Evolutionary conservation across 495 filamentous ascomycete genomes (phyloP), one percentile per base, ranked within the genome.

Genomic region (Corynascus novoguineensis): DNA sequence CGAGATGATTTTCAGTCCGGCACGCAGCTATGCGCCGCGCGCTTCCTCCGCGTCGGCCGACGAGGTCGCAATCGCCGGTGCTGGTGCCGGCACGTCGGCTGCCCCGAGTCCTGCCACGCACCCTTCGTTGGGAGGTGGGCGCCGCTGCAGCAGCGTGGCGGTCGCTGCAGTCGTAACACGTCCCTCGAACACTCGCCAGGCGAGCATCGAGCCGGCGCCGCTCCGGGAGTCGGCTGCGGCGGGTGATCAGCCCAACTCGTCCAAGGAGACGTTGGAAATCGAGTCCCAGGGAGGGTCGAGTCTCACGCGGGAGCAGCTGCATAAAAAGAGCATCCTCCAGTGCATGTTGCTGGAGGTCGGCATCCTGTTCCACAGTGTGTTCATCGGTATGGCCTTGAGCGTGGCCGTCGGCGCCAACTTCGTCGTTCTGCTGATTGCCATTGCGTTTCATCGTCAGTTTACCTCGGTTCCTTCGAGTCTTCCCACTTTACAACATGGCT

Each of bases 301-400:
- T 8, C 64, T 66, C 15, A 68, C 69, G 6, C 60, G 65, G 14
- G 76, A 80, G 62, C 70, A 75, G 46, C 74, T 74, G 41, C 67
- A 64, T 53, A 79, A 77, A 54, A 82, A 85, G 49, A 80, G 81
- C 45, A 80, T 90, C 50, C 73, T 92, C 6, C 89, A 93, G 66
- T 90, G 86, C 66, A 78, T 89, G 19, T 77, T 93, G 17, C 78
- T 93, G 32, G 89, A 93, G 68, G 86, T 88, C 9, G 89, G 89
- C 9, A 92, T 93, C 56, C 75, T 93, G 3, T 93, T 93, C 60
- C 89, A 93, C 71, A 87, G 83, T 55, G 81, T 93, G 25, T 93
- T 93, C 68, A 93, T 93, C 60, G 89, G 89, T 47, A 91, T 93
- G 87, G 88, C 89, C 4, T 74, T 93, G 17, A 87, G 83, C 28